Evolutionary conservation across 805 yeast genomes (phyloP), one percentile per base, ranked within the genome.

Genomic region (Suhomyces xylopsoci): DNA sequence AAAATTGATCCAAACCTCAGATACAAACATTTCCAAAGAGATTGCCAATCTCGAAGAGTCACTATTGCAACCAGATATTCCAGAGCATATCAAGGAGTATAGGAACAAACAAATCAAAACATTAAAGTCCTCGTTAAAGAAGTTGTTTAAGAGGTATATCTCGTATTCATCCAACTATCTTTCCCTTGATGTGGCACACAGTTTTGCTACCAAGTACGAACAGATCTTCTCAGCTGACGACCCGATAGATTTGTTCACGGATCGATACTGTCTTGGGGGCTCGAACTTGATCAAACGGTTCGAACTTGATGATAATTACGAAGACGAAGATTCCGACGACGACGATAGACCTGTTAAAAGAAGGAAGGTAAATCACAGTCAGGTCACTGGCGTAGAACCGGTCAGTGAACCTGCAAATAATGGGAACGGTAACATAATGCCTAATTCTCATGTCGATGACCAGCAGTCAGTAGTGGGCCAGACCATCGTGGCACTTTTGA

Each of bases 1-100:
- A 59, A 88, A 90, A 7, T 76, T 90, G 36, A 87, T 93, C 65
- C 98, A 94, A 67, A 79, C 87, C 3, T 83, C 91, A 0, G 76
- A 87, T 8, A 81, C 85, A 8, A 83, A 80, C 53, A 58, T 74
- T 44, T 69, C 83, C 54, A 71, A 69, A 43, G 75, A 68, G 41
- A 66, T 70, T 12, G 55, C 66, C 3, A 54, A 52, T 22, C 36
- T 58, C 5, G 71, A 69, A 49, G 66, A 62, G 38, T 25, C 50
- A 8, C 34, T 55, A 49, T 67, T 25, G 60, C 63, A 20, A 44
- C 66, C 64, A 6, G 72, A 74, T 50, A 61, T 82, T 55, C 72
- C 77, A 50, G 71, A 70, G 40, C 71, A 87, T 38, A 83, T 78
- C 60, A 81, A 81, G 50, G 72, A 49, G 19, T 12, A 46, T 3